These are phyloP conservation scores for Pelargonium fulgidum DNA, from an alignment of 441 rosid species.

Conservation along the genomic window DNA sequence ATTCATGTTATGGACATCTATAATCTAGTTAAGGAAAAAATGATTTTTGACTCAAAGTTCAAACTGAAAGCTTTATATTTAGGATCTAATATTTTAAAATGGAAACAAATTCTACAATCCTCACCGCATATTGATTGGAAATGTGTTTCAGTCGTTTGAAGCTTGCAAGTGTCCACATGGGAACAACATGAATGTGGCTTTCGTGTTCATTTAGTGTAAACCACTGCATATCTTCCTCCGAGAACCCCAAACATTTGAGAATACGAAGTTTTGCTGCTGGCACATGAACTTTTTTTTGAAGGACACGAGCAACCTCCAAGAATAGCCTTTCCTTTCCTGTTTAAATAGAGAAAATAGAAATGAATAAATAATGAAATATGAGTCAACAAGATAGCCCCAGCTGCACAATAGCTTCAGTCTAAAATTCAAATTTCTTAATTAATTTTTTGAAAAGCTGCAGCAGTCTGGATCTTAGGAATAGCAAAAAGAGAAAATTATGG, in stretches of 20 bases:
- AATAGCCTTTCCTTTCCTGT: slow-evolving; percentile 88
- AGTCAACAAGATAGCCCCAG: neutral
- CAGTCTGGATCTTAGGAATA: too few species aligned
- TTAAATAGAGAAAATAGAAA: slow-evolving; percentile 8
- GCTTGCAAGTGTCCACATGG: slow-evolving; percentile 98
- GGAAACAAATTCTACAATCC: slow-evolving; percentile 11
- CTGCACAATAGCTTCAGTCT: neutral
- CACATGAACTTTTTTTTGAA: slow-evolving; percentile 61
- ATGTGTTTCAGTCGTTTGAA: slow-evolving; percentile 80
- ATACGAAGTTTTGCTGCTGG: slow-evolving; percentile 58
- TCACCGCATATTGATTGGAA: slow-evolving; percentile 68
- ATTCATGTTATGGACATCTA: too few species aligned
- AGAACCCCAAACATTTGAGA: slow-evolving; percentile 66
- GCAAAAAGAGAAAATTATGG: too few species aligned
- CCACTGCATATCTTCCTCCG: slow-evolving; percentile 82
- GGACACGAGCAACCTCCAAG: slow-evolving; percentile 82
- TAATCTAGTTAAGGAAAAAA: too few species aligned
- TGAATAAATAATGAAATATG: neutral
- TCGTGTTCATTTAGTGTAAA: slow-evolving; percentile 74
- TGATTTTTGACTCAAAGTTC: neutral
- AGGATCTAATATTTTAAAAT: neutral
- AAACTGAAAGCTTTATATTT: neutral
- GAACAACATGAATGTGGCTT: slow-evolving; percentile 88
- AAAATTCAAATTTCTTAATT: too few species aligned
- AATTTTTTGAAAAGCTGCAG: too few species aligned